These are phyloP conservation scores for Oenanthe sinensis DNA, from an alignment of 129 eudicot species.

Conservation along the genomic window DNA sequence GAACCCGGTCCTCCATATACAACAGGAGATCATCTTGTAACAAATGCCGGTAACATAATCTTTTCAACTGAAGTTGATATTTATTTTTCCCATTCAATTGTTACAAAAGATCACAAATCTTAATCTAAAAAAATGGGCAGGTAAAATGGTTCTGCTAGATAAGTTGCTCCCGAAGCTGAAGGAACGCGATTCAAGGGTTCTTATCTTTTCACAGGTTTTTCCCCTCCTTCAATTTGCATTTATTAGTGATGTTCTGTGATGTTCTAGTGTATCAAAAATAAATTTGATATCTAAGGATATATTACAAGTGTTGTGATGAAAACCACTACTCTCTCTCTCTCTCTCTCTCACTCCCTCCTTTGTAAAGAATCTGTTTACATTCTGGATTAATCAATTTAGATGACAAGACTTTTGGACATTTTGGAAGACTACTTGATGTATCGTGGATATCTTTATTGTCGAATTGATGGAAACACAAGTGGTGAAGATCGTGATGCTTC, in stretches of 20 bases:
- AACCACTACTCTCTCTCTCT: neutral
- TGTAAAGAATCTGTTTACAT: neutral
- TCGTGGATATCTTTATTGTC: conserved; percentile 87
- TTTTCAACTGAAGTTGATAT: neutral
- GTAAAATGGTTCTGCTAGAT: conserved; percentile 91
- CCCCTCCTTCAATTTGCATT: neutral
- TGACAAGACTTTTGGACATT: conserved; percentile 97
- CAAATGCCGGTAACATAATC: conserved; percentile 60
- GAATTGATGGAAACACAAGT: conserved; percentile 97
- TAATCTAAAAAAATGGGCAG: conserved; percentile 21
- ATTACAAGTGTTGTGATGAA: neutral
- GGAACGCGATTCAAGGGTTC: conserved; percentile 93
- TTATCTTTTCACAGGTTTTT: conserved; percentile 84
- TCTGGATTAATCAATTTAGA: conserved; percentile 28
- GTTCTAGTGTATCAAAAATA: neutral
- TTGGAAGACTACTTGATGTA: conserved; percentile 92
- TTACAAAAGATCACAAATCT: neutral
- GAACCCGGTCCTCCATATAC: conserved; percentile 99
- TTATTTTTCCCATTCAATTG: neutral
- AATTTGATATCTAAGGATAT: neutral
- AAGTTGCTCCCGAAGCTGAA: conserved; percentile 92
- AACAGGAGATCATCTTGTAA: conserved; percentile 87
- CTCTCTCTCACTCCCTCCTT: neutral
- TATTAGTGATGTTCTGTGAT: neutral
- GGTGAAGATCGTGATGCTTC: conserved; percentile 99